Percentiles rank a stretch among this genome's conserved stretches.
These are phyloP conservation scores for Monilinia aucupariae DNA, from an alignment of 2,329 filamentous ascomycete genomes.

Conservation along the genomic window DNA sequence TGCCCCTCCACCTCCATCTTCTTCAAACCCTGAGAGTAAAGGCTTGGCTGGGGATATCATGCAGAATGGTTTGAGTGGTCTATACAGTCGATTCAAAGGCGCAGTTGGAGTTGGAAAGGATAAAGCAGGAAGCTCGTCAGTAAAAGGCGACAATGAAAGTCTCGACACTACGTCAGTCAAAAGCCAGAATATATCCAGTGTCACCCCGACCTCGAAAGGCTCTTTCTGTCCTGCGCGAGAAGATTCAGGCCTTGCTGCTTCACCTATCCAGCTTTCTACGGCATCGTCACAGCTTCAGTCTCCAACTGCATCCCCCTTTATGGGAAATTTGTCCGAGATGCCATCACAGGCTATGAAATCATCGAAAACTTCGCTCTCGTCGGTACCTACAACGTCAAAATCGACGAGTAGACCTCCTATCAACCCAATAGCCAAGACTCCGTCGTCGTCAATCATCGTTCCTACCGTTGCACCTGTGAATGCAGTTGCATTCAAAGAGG, in stretches of 20 bases:
- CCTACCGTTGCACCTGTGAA: conserved; percentile 47
- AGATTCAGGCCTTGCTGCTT: conserved; percentile 37
- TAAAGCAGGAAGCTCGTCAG: conserved; percentile 35
- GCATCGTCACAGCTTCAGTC: conserved; percentile 34
- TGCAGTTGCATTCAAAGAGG: conserved; percentile 45
- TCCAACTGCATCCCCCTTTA: conserved; percentile 31
- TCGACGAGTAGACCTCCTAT: conserved; percentile 29
- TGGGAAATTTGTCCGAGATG: conserved; percentile 29
- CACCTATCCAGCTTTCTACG: conserved; percentile 31
- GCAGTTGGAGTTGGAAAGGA: conserved; percentile 69
- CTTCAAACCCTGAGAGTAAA: conserved; percentile 59
- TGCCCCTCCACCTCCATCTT: conserved; percentile 59
- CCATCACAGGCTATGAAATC: conserved; percentile 33
- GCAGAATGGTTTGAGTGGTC: conserved; percentile 79
- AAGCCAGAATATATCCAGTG: conserved; percentile 37
- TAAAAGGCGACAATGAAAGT: conserved; percentile 40
- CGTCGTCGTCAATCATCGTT: conserved; percentile 29
- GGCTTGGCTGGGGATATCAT: conserved; percentile 66
- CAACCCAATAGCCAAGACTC: conserved; percentile 33
- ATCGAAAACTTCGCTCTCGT: conserved; percentile 31
- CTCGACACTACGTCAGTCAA: conserved; percentile 42
- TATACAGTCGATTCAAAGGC: conserved; percentile 80
- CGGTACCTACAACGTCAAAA: conserved; percentile 31
- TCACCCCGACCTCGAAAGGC: conserved; percentile 40
- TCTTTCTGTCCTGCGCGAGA: conserved; percentile 41